Percentiles rank a stretch among this genome's conserved stretches.
Conservation (phyloP, 208 protist species). For the Leishmania tropica region DNA sequence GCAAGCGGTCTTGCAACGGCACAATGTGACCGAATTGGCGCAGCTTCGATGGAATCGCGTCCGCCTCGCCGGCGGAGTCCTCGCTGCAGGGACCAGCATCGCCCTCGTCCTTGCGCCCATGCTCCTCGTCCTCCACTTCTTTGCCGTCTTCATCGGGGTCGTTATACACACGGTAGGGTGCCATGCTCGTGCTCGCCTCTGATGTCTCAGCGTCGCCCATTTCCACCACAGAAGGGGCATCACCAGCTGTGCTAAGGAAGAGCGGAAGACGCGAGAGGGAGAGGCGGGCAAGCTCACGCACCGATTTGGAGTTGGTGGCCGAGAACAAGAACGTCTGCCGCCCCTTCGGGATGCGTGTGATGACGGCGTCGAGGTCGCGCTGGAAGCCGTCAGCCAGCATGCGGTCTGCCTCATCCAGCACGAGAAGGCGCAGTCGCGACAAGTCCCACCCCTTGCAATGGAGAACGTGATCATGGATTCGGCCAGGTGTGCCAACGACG, state of each 20-base stretch:
- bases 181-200: constrained; percentile 5
- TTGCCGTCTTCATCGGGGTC: constrained; percentile 20
- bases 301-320: constrained; percentile 95
- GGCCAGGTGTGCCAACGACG: constrained; percentile 88
- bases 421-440: constrained; percentile 94
- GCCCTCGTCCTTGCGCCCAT: constrained; percentile 13
- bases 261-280: constrained; percentile 95
- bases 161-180: constrained; percentile 59
- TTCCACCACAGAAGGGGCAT: constrained; percentile 49
- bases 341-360: constrained; percentile 85
- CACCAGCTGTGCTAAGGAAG: constrained; percentile 78
- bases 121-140: constrained; percentile 20
- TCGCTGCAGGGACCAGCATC: constrained; percentile 9
- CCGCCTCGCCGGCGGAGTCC: constrained; percentile 35
- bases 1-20: constrained; percentile 66
- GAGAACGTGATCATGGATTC: constrained; percentile 87
- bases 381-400: constrained; percentile 99
- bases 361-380: constrained; percentile 96
- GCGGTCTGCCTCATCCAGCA: constrained; percentile 99
- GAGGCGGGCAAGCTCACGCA: constrained; percentile 88
- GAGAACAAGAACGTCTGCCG: constrained; percentile 98
- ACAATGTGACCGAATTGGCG: constrained; percentile 85
- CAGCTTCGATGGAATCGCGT: constrained; percentile 78
- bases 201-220: constrained; percentile 16
- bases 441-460: constrained; percentile 85